Base-by-base conservation (phyloP, 2,329 filamentous ascomycete species). In the Myriangium duriaei region DNA sequence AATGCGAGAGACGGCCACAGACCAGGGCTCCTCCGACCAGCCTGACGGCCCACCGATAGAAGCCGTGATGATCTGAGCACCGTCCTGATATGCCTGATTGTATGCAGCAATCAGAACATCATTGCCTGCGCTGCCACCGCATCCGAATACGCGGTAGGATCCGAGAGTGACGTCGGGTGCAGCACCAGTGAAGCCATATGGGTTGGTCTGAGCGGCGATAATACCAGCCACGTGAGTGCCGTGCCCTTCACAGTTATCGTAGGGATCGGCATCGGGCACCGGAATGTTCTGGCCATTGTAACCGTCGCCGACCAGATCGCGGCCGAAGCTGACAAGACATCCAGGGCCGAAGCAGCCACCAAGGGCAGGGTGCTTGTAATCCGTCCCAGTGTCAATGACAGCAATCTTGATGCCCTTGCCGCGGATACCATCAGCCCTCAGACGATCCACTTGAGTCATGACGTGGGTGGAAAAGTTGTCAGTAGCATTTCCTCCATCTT, bases 221-320 rank as follows among this genome's bases (percentile, higher is more conserved):
- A 74, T 77, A 19, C 76, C 76, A 2, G 73, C 65, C 15, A 76
- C 71, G 52, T 76, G 73, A 1, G 70, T 74, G 18, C 75, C 74
- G 52, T 79, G 74, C 2, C 74, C 74, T 2, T 51, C 55, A 47
- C 71, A 74, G 45, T 70, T 59, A 43, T 67, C 69, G 48, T 70
- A 68, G 2, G 73, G 74, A 44, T 73, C 67, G 2, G 54, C 32
- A 45, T 68, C 68, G 1, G 69, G 68, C 0, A 55, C 42, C 6
- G 63, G 62, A 1, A 61, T 62, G 34, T 42, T 39, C 30, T 54
- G 57, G 13, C 42, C 44, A 28, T 41, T 45, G 16, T 53, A 56
- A 37, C 57, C 58, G 39, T 79, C 71, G 12, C 73, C 74, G 12
- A 76, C 67, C 30, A 76, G 60, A 44, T 76, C 73, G 24, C 61